Evolutionary conservation across 2,329 filamentous ascomycete genomes (phyloP).

Genomic region (Aspergillus transmontanensis): DNA sequence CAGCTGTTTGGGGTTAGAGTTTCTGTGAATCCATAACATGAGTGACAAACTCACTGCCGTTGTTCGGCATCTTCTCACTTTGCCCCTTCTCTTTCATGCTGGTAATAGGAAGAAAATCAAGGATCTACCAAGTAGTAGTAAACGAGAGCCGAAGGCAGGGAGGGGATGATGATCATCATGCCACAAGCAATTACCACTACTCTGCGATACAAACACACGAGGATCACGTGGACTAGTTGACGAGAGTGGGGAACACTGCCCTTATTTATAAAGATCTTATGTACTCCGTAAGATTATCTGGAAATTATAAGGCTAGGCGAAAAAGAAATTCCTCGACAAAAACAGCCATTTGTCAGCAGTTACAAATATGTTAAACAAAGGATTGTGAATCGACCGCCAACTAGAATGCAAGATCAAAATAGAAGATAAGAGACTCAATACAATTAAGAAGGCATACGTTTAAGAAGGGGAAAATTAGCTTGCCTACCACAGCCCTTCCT

Average conservation of each 20-base stretch:
- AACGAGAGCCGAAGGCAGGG: background rate
- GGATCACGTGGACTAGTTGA: background rate
- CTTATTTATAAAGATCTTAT: background rate
- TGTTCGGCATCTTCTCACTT: conserved; percentile 29
- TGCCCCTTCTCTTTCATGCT: conserved; percentile 47
- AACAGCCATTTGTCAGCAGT: background rate
- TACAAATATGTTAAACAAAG: background rate
- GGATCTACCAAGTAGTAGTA: background rate
- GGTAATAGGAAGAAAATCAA: conserved; percentile 8
- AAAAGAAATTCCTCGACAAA: background rate
- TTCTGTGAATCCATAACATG: too few species aligned
- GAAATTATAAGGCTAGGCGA: background rate
- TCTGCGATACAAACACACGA: background rate
- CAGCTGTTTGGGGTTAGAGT: conserved; percentile 4
- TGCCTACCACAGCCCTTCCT: background rate
- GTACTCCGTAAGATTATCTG: background rate
- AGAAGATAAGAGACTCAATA: background rate
- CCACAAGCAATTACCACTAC: background rate
- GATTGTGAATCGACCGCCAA: background rate
- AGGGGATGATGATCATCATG: background rate
- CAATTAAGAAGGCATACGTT: background rate
- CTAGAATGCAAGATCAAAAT: background rate
- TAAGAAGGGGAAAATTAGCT: background rate
- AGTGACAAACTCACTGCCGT: conserved; percentile 32
- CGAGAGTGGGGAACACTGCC: background rate